phyloP scores from a whole-genome alignment of 768 basidiomycete genomes.

The Leccinum subtestaceum region DNA sequence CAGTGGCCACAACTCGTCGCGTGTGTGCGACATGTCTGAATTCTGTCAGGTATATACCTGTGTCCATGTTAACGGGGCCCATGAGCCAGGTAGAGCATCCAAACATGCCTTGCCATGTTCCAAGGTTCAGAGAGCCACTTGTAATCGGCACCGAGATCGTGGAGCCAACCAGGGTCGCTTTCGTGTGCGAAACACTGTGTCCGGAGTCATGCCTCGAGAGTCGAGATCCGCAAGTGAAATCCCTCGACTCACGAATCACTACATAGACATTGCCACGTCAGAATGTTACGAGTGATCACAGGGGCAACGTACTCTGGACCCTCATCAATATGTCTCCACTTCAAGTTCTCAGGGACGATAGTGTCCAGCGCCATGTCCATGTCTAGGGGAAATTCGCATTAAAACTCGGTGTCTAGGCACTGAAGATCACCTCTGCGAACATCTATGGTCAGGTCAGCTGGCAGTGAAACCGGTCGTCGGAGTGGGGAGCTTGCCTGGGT shows the following conservation, averaged over 20 bases:
- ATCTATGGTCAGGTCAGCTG: slow-evolving; percentile 29
- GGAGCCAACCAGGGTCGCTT: slow-evolving; percentile 80
- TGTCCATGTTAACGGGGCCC: slow-evolving; percentile 1
- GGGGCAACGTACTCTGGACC: slow-evolving; percentile 68
- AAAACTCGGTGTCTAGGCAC: not conserved
- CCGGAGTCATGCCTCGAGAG: not conserved
- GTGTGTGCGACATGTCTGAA: slow-evolving; percentile 69
- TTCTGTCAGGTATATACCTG: slow-evolving; percentile 85
- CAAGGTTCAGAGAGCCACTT: slow-evolving; percentile 71
- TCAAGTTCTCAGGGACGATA: slow-evolving; percentile 79
- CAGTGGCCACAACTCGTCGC: slow-evolving; percentile 74
- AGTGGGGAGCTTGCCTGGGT: slow-evolving; percentile 50
- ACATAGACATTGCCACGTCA: slow-evolving; percentile 12
- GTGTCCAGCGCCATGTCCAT: slow-evolving; percentile 94
- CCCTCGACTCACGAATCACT: slow-evolving; percentile 68
- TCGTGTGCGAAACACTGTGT: slow-evolving; percentile 82
- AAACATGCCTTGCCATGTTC: slow-evolving; percentile 85
- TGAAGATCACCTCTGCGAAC: slow-evolving; percentile 41
- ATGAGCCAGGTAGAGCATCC: not conserved
- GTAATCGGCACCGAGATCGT: slow-evolving; percentile 84
- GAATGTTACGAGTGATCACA: not conserved
- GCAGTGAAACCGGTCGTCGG: not conserved
- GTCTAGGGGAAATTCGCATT: slow-evolving; percentile 47
- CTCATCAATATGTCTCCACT: slow-evolving; percentile 89
- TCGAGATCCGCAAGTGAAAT: not conserved